A percentile compares a stretch with the other conserved stretches of the same genome.
These are phyloP conservation scores for Diaporthe sp. DNA, from an alignment of 2,329 filamentous ascomycete genomes.

Conservation along the genomic window DNA sequence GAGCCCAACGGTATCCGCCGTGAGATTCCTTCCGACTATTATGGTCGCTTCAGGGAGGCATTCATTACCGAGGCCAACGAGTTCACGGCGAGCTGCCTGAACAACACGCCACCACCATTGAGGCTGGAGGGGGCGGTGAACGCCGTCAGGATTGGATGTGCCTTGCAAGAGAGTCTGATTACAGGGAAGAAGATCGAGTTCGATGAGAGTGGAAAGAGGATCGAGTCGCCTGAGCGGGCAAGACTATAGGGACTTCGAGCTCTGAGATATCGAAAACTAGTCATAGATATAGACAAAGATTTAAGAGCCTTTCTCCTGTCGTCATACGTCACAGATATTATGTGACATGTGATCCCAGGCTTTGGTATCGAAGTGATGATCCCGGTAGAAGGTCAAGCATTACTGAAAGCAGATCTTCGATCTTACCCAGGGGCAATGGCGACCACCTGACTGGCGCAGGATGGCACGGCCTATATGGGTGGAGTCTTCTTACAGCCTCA, in stretches of 20 bases:
- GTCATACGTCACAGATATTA: neutral
- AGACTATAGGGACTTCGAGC: neutral
- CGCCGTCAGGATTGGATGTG: slow-evolving; percentile 36
- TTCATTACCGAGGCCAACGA: slow-evolving; percentile 41
- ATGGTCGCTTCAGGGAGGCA: slow-evolving; percentile 32
- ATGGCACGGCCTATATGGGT: neutral
- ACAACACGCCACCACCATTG: slow-evolving; percentile 34
- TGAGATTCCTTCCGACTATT: slow-evolving; percentile 33
- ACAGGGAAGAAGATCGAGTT: slow-evolving; percentile 39
- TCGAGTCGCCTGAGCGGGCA: slow-evolving; percentile 13
- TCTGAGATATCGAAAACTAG: neutral
- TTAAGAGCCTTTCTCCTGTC: neutral
- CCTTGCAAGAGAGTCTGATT: slow-evolving; percentile 36
- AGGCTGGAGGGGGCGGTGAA: slow-evolving; percentile 31
- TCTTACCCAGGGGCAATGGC: neutral
- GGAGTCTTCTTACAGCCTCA: neutral
- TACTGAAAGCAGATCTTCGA: neutral
- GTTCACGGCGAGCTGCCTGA: slow-evolving; percentile 37
- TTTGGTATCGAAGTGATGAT: neutral
- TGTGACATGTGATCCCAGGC: neutral
- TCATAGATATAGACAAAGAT: neutral
- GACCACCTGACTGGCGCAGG: neutral
- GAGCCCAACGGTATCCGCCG: slow-evolving; percentile 17
- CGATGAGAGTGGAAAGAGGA: slow-evolving; percentile 35
- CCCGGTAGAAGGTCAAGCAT: neutral